phyloP scores from a whole-genome alignment of 31 red algal genomes.

The Porphyra umbilicalis region DNA sequence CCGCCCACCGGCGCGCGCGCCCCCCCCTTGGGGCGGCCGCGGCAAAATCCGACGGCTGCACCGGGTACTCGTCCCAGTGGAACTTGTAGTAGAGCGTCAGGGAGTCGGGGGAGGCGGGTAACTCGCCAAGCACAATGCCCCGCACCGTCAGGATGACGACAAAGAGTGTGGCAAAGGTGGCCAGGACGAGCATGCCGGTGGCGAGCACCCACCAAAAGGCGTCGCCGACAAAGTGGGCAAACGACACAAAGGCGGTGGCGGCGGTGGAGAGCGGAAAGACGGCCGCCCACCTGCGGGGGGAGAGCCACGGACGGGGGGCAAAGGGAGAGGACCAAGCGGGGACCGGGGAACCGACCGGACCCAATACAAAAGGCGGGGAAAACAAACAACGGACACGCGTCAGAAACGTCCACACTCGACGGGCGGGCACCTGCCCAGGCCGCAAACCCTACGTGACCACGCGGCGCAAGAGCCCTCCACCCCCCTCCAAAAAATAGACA shows the following conservation, averaged over 20 bases:
- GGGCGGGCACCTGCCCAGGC: too few relatives aligned
- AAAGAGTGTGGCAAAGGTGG: not conserved
- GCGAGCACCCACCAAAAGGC: not conserved
- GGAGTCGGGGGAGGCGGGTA: not conserved
- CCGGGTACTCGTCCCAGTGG: too few relatives aligned
- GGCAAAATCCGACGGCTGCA: too few relatives aligned
- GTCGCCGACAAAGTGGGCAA: not conserved
- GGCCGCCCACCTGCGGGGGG: not conserved
- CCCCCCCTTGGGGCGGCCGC: too few relatives aligned
- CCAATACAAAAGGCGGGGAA: not conserved
- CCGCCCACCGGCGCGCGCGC: too few relatives aligned
- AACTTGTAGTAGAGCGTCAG: not conserved
- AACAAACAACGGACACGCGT: not conserved
- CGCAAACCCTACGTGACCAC: too few relatives aligned
- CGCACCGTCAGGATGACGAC: not conserved
- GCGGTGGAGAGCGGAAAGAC: slow-evolving; percentile 1
- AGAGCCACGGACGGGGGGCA: not conserved
- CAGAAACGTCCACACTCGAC: too few relatives aligned
- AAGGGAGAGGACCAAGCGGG: not conserved
- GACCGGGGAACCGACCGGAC: too few relatives aligned
- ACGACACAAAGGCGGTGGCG: not conserved
- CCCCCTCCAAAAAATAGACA: too few relatives aligned
- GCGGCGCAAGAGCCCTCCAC: too few relatives aligned
- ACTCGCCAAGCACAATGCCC: not conserved
- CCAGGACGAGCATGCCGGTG: not conserved